Conservation (phyloP, 306 rosid genomes). For the Cucurbita maxima region DNA sequence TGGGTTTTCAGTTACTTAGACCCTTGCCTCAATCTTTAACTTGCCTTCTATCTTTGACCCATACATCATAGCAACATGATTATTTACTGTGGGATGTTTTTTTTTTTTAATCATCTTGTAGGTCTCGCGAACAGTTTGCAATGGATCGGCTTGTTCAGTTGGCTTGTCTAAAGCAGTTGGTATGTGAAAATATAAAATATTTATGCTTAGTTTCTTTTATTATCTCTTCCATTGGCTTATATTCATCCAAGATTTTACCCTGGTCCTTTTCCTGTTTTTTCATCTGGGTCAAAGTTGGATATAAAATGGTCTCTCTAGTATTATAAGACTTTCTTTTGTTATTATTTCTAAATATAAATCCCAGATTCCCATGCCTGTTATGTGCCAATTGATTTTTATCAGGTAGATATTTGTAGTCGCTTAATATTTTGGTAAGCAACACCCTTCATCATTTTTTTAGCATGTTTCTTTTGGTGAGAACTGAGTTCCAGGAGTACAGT, state of each 20-base stretch:
- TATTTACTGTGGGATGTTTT: neutral
- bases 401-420: no score
- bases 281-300: neutral
- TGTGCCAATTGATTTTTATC: no score
- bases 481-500: no score
- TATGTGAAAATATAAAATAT: conserved; percentile 10
- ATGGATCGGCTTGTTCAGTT: conserved; percentile 65
- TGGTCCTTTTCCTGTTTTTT: neutral
- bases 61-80: neutral
- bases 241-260: neutral
- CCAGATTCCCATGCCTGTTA: neutral
- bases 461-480: neutral
- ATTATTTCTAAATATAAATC: neutral
- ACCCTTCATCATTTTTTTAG: neutral
- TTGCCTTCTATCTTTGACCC: no score
- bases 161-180: conserved; percentile 78
- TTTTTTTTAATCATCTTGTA: conserved; percentile 18
- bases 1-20: conserved; percentile 16
- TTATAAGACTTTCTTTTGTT: neutral
- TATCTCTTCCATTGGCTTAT: neutral
- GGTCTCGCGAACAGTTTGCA: conserved; percentile 65
- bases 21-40: neutral
- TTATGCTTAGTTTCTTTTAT: neutral
- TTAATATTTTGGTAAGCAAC: neutral
- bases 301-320: neutral